phyloP scores from a whole-genome alignment of 2,329 filamentous ascomycete species.

The Sporothrix humicola region DNA sequence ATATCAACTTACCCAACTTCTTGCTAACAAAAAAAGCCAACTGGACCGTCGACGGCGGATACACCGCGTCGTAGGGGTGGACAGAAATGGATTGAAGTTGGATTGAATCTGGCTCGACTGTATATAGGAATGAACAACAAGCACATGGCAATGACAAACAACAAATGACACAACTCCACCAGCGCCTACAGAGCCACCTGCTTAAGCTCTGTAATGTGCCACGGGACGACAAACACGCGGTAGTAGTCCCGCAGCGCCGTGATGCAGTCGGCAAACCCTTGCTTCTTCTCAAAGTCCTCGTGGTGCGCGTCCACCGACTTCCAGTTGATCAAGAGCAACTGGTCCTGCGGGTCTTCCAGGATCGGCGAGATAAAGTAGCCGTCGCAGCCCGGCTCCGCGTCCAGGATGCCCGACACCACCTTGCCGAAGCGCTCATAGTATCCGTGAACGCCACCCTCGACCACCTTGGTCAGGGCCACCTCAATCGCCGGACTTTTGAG shows the following conservation, averaged over 20 bases:
- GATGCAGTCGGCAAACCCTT: slow-evolving; percentile 5
- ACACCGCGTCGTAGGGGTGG: slow-evolving; percentile 18
- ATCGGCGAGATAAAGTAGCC: slow-evolving; percentile 13
- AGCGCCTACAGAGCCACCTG: not conserved
- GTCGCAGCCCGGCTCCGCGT: not conserved
- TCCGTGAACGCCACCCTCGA: not conserved
- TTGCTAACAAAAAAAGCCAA: slow-evolving; percentile 9
- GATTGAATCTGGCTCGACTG: not conserved
- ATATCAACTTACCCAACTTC: not conserved
- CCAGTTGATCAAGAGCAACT: slow-evolving; percentile 6
- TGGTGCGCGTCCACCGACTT: slow-evolving; percentile 9
- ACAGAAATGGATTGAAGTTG: not conserved
- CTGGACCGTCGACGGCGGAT: slow-evolving; percentile 29
- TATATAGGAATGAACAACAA: not conserved
- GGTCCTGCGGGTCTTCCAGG: slow-evolving; percentile 9
- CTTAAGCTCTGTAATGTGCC: slow-evolving; percentile 1
- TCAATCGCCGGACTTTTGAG: not conserved
- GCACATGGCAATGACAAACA: too few relatives aligned
- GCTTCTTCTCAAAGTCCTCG: slow-evolving; percentile 16
- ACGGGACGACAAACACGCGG: slow-evolving; percentile 12
- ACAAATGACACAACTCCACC: not conserved
- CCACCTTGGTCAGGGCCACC: slow-evolving; percentile 13
- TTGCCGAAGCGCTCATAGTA: slow-evolving; percentile 9
- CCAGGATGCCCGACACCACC: slow-evolving; percentile 1
- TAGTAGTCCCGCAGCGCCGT: slow-evolving; percentile 4